A percentile compares a stretch with the other conserved stretches of the same genome.
Evolutionary conservation across 2,329 filamentous ascomycete genomes (phyloP).

Genomic region (Didymella lethalis): DNA sequence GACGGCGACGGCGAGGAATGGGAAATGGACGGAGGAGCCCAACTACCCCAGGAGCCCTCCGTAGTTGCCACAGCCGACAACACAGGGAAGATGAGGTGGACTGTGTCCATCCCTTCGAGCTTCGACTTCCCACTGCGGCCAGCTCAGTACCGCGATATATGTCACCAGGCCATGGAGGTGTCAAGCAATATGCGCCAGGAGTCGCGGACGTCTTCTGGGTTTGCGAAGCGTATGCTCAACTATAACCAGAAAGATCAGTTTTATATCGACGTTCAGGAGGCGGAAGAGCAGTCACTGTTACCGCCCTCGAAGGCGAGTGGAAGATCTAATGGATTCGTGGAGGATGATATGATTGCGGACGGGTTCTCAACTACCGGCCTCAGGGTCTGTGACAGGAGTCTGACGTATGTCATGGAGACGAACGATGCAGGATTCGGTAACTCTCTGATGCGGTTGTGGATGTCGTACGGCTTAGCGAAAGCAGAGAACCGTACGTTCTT

Average conservation of each 20-base stretch:
- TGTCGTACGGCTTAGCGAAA: slow-evolving; percentile 79
- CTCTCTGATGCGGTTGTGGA: slow-evolving; percentile 81
- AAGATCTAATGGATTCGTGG: slow-evolving; percentile 49
- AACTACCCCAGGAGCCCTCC: slow-evolving; percentile 74
- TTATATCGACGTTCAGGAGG: slow-evolving; percentile 78
- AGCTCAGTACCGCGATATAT: slow-evolving; percentile 74
- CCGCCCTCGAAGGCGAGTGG: slow-evolving; percentile 54
- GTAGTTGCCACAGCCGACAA: slow-evolving; percentile 74
- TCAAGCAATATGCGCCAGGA: slow-evolving; percentile 59
- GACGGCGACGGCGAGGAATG: slow-evolving; percentile 56
- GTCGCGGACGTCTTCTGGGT: slow-evolving; percentile 34
- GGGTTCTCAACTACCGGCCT: slow-evolving; percentile 44
- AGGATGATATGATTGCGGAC: slow-evolving; percentile 45
- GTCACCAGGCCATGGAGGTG: slow-evolving; percentile 71
- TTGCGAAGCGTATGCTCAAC: slow-evolving; percentile 48
- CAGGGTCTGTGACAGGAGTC: slow-evolving; percentile 70
- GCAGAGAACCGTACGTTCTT: slow-evolving; percentile 80
- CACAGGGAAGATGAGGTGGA: slow-evolving; percentile 75
- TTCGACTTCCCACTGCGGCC: slow-evolving; percentile 71
- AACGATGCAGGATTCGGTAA: slow-evolving; percentile 78
- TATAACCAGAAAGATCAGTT: slow-evolving; percentile 71
- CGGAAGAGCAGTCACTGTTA: slow-evolving; percentile 70
- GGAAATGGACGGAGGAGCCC: slow-evolving; percentile 72
- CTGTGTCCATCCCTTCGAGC: slow-evolving; percentile 76
- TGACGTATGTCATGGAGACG: slow-evolving; percentile 81